Evolutionary conservation across 352 stramenopile genomes (phyloP), one percentile per base, ranked within the genome.

Genomic region (Phytopythium cucurbitacearum): DNA sequence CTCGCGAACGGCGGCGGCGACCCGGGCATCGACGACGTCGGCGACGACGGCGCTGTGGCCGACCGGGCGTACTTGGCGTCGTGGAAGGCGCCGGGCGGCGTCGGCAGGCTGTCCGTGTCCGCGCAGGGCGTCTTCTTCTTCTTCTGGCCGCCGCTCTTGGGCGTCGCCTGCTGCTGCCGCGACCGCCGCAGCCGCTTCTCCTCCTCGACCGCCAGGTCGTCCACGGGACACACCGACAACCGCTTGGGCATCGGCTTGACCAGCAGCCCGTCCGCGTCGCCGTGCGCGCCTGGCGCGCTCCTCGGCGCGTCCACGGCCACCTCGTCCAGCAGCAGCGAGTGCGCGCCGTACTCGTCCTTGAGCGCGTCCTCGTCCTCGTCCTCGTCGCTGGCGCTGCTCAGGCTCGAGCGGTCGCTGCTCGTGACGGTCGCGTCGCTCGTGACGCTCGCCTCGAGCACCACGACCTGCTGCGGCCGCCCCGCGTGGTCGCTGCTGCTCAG

Each of bases 201-300:
- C 13, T 92, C 82, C 52, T 92, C 82, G 5, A 92, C 63, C 5
- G 68, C 82, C 37, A 90, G 40, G 52, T 92, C 82, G 59, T 92
- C 82, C 7, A 88, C 60, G 1, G 82, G 82, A 44, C 82, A 92
- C 21, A 91, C 82, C 15, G 74, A 73, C 5, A 91, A 62, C 56
- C 76, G 65, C 40, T 69, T 77, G 11, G 70, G 56, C 81, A 92
- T 92, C 11, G 81, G 79, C 50, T 92, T 92, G 47, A 91, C 63
- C 35, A 88, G 46, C 35, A 78, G 85, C 2, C 39, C 32, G n/a
- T 70, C 48, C 7, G 63, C 41, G 3, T 71, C 52, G 10, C 47
- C 59, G n/a, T 73, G 56, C 7, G 8, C 9, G 15, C 35, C 48
- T 1, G 48, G 48, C 3, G 48, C 48, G 48, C 48, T 53, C 4